These are phyloP conservation scores for Hortaea werneckii DNA, from an alignment of 2,329 filamentous ascomycete species.

Conservation along the genomic window DNA sequence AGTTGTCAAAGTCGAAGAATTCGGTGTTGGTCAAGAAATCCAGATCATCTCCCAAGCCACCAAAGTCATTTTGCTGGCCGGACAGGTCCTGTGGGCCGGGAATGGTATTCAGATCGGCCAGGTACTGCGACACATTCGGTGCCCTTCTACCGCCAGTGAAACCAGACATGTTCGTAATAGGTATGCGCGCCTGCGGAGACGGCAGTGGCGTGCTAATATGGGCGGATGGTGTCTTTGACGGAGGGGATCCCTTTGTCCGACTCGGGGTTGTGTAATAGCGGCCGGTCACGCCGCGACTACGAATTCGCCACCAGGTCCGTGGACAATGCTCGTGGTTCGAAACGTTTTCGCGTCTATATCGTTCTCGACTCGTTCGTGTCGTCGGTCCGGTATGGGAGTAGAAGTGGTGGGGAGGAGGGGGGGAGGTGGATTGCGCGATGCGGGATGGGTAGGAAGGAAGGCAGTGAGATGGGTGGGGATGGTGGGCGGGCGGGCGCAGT, in stretches of 20 bases:
- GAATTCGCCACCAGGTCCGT: background rate
- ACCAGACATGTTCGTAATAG: slow-evolving; percentile 53
- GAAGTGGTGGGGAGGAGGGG: no score
- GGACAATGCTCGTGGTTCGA: no score
- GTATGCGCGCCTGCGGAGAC: background rate
- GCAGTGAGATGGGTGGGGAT: no score
- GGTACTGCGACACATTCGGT: slow-evolving; percentile 81
- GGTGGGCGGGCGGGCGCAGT: no score
- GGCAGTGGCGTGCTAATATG: background rate
- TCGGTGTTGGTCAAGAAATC: slow-evolving; percentile 47
- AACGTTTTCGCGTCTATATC: no score
- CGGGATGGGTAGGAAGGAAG: no score
- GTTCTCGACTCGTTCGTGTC: no score
- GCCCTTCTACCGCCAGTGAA: slow-evolving; percentile 65
- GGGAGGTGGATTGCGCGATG: no score
- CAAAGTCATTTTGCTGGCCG: slow-evolving; percentile 43
- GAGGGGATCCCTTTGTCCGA: background rate
- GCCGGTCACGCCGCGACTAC: background rate
- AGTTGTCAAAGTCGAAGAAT: slow-evolving; percentile 57
- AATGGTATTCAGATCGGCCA: slow-evolving; percentile 72
- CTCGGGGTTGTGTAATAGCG: background rate
- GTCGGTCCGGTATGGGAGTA: no score
- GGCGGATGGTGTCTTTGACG: background rate
- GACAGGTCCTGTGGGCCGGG: slow-evolving; percentile 53
- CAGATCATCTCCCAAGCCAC: slow-evolving; percentile 44